Evolutionary conservation across 495 filamentous ascomycete genomes (phyloP), one percentile per base, ranked within the genome.

Genomic region (Penicillium dipodomyicola): DNA sequence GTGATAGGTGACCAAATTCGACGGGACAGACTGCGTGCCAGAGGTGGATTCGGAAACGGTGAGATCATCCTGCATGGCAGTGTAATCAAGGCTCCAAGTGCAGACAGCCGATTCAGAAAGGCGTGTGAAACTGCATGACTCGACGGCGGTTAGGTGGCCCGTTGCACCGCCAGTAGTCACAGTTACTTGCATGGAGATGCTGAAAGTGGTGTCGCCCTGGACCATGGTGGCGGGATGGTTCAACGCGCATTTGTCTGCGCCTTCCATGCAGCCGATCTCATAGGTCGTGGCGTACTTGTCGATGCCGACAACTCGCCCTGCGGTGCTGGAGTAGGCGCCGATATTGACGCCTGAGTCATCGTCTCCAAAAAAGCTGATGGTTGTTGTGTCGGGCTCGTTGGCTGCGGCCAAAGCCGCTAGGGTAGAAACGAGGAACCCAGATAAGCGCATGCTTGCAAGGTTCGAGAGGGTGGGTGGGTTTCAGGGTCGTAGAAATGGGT

Each of bases 231-330:
- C 54, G n/a, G 69, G 64, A 2, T 44, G 32, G 27, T 57, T 17
- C 30, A 67, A 43, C 4, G 53, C 25, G 45, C 69, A 72, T 35
- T 65, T 49, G 15, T 48, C 42, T 5, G 68, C 68, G 33, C 23
- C 59, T 25, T 32, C 44, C 17, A 57, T 12, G 25, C 69, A 72
- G 44, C n/a, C 35, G 22, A 72, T 47, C n/a, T 65, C 41, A 57
- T 68, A 72, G 49, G 69, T 72, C 15, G 69, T 69, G 5, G 58
- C 61, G 11, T 35, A 27, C 11, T 59, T 56, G 49, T 68, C 63
- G 56, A 68, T 54, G 43, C 52, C 61, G n/a, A 48, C 50, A 7
- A 70, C 54, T 32, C 69, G 64, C 53, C 52, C 69, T 11, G 44
- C 67, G 23, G 49, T 56, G 63, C 69, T 68, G 19, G 52, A 50